phyloP scores from a whole-genome alignment of 306 rosid genomes.

The Crotalaria pallida region DNA sequence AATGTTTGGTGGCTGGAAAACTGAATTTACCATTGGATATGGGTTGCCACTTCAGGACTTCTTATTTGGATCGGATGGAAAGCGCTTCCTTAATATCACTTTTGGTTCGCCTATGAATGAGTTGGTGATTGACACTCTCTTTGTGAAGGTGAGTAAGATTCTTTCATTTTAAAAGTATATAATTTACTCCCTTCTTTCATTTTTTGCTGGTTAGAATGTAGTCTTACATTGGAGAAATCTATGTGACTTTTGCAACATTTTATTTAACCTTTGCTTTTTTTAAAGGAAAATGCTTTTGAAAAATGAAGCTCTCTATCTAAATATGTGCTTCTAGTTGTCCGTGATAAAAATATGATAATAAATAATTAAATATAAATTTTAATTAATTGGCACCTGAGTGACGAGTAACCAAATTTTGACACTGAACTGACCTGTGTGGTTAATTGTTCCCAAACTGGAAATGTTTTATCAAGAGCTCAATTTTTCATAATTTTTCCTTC shows the following conservation, averaged over 20 bases:
- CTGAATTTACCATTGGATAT: conserved; percentile 88
- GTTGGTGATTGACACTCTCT: conserved; percentile 68
- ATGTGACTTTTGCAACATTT: conserved; percentile 2
- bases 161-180: not conserved
- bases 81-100: conserved; percentile 67
- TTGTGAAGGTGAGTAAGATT: conserved; percentile 58
- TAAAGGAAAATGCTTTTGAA: not conserved
- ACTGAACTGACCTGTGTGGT: not conserved
- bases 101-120: conserved; percentile 80
- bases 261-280: conserved; percentile 10
- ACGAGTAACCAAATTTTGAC: not conserved
- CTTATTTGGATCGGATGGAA: conserved; percentile 67
- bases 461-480: not conserved
- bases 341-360: conserved; percentile 1
- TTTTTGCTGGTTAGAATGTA: not conserved
- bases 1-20: conserved; percentile 95
- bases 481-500: not conserved
- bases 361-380: not conserved
- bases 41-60: conserved; percentile 87
- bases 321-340: conserved; percentile 5
- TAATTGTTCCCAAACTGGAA: not conserved
- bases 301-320: not conserved
- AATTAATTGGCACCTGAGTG: not conserved
- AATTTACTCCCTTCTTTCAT: not conserved
- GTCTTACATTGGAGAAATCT: not conserved